Evolutionary conservation across 768 basidiomycete genomes (phyloP).

Genomic region (Mycena kentingensis): DNA sequence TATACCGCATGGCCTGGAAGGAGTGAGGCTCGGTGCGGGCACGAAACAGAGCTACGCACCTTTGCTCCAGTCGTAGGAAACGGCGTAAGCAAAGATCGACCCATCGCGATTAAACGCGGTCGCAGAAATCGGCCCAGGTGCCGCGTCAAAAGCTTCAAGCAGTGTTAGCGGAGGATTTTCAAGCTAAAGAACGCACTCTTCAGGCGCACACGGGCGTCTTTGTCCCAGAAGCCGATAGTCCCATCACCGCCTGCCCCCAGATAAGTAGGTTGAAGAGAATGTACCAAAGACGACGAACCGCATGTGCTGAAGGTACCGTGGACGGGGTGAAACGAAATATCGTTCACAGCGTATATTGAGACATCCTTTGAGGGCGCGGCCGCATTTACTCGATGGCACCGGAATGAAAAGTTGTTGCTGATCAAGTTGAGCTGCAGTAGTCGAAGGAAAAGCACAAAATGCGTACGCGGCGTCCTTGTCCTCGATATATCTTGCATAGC

Average conservation of each 20-base stretch:
- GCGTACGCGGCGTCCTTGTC: slow-evolving; percentile 74
- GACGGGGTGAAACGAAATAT: slow-evolving; percentile 82
- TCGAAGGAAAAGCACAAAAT: neutral
- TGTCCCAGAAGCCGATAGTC: slow-evolving; percentile 93
- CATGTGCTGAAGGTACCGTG: slow-evolving; percentile 86
- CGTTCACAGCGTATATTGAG: slow-evolving; percentile 77
- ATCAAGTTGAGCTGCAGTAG: slow-evolving; percentile 3
- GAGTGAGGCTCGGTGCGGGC: slow-evolving; percentile 40
- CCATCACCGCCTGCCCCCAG: slow-evolving; percentile 70
- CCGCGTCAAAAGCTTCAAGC: slow-evolving; percentile 66
- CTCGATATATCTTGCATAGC: slow-evolving; percentile 68
- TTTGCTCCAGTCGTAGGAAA: slow-evolving; percentile 95
- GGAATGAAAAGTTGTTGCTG: slow-evolving; percentile 87
- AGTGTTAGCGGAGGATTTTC: neutral
- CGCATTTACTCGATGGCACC: slow-evolving; percentile 70
- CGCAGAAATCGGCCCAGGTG: slow-evolving; percentile 75
- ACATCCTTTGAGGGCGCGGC: slow-evolving; percentile 61
- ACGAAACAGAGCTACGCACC: slow-evolving; percentile 88
- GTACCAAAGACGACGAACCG: slow-evolving; percentile 43
- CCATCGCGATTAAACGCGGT: slow-evolving; percentile 88
- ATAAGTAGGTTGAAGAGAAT: slow-evolving; percentile 17
- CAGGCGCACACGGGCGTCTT: slow-evolving; percentile 87
- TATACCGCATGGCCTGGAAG: neutral
- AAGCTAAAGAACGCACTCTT: slow-evolving; percentile 59
- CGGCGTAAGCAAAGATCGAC: slow-evolving; percentile 86